These are phyloP conservation scores for Choiromyces venosus DNA, from an alignment of 495 filamentous ascomycete genomes.

Conservation along the genomic window DNA sequence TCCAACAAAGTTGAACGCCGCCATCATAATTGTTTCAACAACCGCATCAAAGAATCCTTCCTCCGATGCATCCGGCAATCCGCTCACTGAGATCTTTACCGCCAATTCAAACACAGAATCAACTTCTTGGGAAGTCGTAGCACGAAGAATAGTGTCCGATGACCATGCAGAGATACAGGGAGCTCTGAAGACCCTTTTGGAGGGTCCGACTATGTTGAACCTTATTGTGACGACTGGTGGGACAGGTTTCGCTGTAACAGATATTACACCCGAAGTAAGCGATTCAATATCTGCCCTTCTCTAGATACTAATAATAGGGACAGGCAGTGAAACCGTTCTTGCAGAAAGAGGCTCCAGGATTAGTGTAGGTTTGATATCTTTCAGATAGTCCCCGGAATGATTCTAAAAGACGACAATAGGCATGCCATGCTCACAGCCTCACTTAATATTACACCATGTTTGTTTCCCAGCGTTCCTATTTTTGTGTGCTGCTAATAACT, in stretches of 20 bases:
- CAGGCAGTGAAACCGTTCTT: conserved; percentile 76
- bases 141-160: conserved; percentile 76
- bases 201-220: conserved; percentile 58
- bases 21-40: conserved; percentile 84
- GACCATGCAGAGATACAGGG: conserved; percentile 66
- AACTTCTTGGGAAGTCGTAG: conserved; percentile 60
- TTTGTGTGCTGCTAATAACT: not conserved
- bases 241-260: conserved; percentile 86
- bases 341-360: conserved; percentile 78
- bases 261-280: conserved; percentile 80
- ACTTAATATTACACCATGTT: conserved; percentile 80
- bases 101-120: conserved; percentile 49
- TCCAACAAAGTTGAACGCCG: conserved; percentile 52
- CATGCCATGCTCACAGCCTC: conserved; percentile 93
- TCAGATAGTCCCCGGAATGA: not conserved
- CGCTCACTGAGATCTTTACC: conserved; percentile 62
- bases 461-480: conserved; percentile 40
- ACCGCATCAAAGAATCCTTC: conserved; percentile 81
- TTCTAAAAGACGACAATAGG: conserved; percentile 43
- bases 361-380: conserved; percentile 58
- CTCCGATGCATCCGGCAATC: conserved; percentile 63
- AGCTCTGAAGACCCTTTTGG: conserved; percentile 63
- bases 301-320: not conserved
- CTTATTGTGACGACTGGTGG: conserved; percentile 84
- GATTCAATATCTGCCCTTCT: not conserved